Conservation (phyloP, 2,329 filamentous ascomycete species). For the Fusarium sarcochroum region DNA sequence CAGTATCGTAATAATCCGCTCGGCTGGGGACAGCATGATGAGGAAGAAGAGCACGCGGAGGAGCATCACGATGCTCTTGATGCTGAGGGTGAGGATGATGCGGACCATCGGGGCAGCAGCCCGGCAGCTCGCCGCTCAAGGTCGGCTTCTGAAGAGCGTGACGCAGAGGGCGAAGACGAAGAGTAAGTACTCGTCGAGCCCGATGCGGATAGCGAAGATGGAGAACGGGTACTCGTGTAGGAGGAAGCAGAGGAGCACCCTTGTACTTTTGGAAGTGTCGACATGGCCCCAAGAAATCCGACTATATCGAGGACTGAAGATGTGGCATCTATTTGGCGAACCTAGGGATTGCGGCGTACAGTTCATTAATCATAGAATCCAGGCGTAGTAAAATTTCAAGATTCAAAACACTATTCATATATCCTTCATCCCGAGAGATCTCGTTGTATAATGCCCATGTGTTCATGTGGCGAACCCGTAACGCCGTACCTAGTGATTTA, state of each 20-base stretch:
- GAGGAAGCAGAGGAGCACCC: neutral
- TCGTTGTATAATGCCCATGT: constrained; percentile 1
- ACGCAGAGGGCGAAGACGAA: constrained; percentile 65
- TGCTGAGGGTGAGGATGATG: constrained; percentile 45
- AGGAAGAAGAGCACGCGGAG: constrained; percentile 52
- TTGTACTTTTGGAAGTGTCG: constrained; percentile 18
- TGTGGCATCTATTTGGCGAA: constrained; percentile 32
- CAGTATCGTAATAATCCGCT: constrained; percentile 68
- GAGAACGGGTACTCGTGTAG: constrained; percentile 42
- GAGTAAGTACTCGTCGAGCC: constrained; percentile 41
- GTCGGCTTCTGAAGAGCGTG: constrained; percentile 54
- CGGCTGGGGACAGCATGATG: constrained; percentile 60
- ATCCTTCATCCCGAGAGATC: neutral
- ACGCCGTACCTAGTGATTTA: constrained; percentile 19
- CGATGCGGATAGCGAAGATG: constrained; percentile 63
- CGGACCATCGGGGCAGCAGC: constrained; percentile 37
- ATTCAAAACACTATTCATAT: constrained; percentile 8
- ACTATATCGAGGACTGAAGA: constrained; percentile 16
- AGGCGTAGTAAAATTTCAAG: constrained; percentile 25
- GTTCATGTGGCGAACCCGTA: neutral
- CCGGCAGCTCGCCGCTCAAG: constrained; percentile 44
- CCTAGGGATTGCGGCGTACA: constrained; percentile 35
- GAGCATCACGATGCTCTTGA: constrained; percentile 50
- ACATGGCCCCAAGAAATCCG: constrained; percentile 6
- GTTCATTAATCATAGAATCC: constrained; percentile 44